Evolutionary conservation across 2,329 filamentous ascomycete genomes (phyloP), one percentile per base, ranked within the genome.

Genomic region (Hysterium pulicare): DNA sequence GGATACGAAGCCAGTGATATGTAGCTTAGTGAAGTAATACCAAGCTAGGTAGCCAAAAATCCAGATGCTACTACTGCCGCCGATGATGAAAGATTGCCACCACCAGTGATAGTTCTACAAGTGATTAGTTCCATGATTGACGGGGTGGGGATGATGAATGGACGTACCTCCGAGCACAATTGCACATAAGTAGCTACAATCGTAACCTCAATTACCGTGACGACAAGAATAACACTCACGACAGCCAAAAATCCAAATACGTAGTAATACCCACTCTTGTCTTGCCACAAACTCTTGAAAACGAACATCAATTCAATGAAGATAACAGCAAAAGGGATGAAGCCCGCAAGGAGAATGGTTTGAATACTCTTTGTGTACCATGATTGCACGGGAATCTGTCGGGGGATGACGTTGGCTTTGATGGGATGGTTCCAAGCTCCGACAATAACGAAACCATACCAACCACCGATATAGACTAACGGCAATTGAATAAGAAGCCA

Each of bases 231-330:
- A 9, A 80, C 71, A 19, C 76, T 83, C 8, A 93, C 84, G 13
- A 89, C 81, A 6, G 83, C 82, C 49, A 93, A 68, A 71, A 91
- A 95, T 9, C 89, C 89, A 61, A 93, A 95, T 17, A 94, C 83
- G 66, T 95, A 95, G 69, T 95, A 95, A 67, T 90, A 94, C 5
- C 87, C 87, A 58, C 82, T 89, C 73, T 94, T 94, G 68, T 94
- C 89, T 64, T 90, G 85, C 86, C 88, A 93, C 24, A 94, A 67
- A 37, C 85, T 90, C 69, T 89, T 87, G 68, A 94, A 93, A 38
- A 93, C 83, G 62, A 90, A 93, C 32, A 91, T 75, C 11, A 94
- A 76, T 69, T 94, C 88, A 58, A 94, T 88, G 65, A 91, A 93
- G 53, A 94, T 83, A 42, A 94, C 87, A 2, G 86, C 86, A 60